These are phyloP conservation scores for Cordyceps farinosa DNA, from an alignment of 2,329 filamentous ascomycete species.

Conservation along the genomic window DNA sequence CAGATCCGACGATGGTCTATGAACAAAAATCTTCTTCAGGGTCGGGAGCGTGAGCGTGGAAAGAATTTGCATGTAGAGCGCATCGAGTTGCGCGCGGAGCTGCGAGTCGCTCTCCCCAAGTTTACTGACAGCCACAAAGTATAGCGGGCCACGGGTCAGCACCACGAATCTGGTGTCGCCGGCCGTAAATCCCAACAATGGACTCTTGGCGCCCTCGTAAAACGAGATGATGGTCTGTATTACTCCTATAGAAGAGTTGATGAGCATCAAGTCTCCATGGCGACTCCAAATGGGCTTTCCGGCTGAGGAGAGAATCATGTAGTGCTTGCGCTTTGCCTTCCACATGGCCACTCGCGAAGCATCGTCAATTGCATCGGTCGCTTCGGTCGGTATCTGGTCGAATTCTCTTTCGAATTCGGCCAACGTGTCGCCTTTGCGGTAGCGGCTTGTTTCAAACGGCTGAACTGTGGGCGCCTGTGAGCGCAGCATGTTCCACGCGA, in stretches of 20 bases:
- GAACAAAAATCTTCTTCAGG: slow-evolving; percentile 80
- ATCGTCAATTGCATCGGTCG: slow-evolving; percentile 41
- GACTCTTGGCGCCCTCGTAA: slow-evolving; percentile 77
- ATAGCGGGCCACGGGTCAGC: slow-evolving; percentile 77
- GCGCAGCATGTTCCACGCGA: slow-evolving; percentile 65
- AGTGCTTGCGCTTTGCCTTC: slow-evolving; percentile 95
- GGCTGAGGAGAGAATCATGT: slow-evolving; percentile 90
- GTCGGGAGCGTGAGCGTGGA: slow-evolving; percentile 90
- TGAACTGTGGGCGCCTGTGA: slow-evolving; percentile 57
- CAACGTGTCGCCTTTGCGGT: slow-evolving; percentile 50
- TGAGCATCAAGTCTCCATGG: slow-evolving; percentile 83
- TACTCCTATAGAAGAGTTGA: slow-evolving; percentile 91
- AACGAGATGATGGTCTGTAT: slow-evolving; percentile 98
- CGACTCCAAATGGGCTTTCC: slow-evolving; percentile 97
- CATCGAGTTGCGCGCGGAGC: slow-evolving; percentile 81
- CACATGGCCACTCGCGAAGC: slow-evolving; percentile 66
- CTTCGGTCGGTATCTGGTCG: slow-evolving; percentile 62
- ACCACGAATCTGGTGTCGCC: slow-evolving; percentile 83
- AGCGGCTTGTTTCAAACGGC: slow-evolving; percentile 55
- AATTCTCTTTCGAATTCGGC: slow-evolving; percentile 74
- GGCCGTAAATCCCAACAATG: slow-evolving; percentile 80
- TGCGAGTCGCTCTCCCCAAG: slow-evolving; percentile 90
- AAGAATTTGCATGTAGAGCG: slow-evolving; percentile 95
- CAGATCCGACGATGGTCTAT: slow-evolving; percentile 90
- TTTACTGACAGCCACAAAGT: slow-evolving; percentile 89